Evolutionary conservation across 176 grass and related monocot species (phyloP).

Genomic region (Raddia guianensis): DNA sequence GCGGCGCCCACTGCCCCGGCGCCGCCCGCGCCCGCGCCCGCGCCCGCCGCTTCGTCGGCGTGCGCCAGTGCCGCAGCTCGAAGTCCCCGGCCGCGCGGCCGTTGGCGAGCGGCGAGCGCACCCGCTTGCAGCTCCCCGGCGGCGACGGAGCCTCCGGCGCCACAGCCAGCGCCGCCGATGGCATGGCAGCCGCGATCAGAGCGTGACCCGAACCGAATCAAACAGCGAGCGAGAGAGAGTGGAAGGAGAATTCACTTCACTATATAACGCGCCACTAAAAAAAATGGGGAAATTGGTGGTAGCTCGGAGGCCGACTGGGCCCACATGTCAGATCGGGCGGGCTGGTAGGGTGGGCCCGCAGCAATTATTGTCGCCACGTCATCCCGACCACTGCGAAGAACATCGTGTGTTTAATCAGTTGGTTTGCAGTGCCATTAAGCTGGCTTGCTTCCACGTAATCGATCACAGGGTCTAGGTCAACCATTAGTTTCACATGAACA

Average conservation of each 20-base stretch:
- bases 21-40: neutral
- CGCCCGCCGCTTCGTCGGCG: slow-evolving; percentile 26
- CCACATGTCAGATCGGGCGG: slow-evolving; percentile 32
- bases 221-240: neutral
- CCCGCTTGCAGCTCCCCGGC: neutral
- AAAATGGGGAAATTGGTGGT: slow-evolving; percentile 6
- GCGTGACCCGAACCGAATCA: slow-evolving; percentile 25
- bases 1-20: neutral
- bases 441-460: neutral
- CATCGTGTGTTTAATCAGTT: neutral
- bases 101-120: slow-evolving; percentile 41
- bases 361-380: slow-evolving; percentile 57
- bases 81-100: slow-evolving; percentile 53
- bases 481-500: no score
- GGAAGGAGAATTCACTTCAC: neutral
- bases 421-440: neutral
- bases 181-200: slow-evolving; percentile 29
- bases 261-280: slow-evolving; percentile 11
- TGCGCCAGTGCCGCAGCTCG: slow-evolving; percentile 72
- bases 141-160: slow-evolving; percentile 8
- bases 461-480: neutral
- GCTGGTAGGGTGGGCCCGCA: slow-evolving; percentile 22
- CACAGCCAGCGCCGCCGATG: slow-evolving; percentile 36
- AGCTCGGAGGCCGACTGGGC: neutral
- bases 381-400: neutral